Base-by-base conservation (phyloP, 2,329 filamentous ascomycete species). In the Colletotrichum salicis region DNA sequence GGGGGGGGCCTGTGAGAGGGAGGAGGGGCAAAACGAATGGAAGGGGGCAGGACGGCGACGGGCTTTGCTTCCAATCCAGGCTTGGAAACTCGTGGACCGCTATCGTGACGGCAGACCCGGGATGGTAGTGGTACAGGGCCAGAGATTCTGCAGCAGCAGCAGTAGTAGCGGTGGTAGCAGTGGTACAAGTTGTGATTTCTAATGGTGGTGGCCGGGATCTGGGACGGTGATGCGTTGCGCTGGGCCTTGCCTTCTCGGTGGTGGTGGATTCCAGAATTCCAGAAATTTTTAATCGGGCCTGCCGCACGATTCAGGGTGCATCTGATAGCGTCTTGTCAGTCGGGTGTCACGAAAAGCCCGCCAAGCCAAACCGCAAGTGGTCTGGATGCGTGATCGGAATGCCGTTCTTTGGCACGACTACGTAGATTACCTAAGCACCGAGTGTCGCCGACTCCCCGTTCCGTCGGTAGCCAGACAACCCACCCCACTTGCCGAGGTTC, bases 181-280 rank as follows among this genome's bases (percentile, higher is more conserved):
- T 41, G 31, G 52, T 54, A 52, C 52, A 56, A 45, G 8, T 45
- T 64, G 12, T 48, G 65, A 71, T 71, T 71, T 71, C 59, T 71
- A 71, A 71, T 71, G 54, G 22, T 63, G 31, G 15, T 62, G 22
- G 59, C 70, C 48, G 60, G 70, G 65, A 71, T 70, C 67, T 60
- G 58, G 41, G 48, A 54, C 33, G 45, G 19, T 33, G 27, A 13
- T 59, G 35, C 31, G 22, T 22, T 37, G 51, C 45, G 48, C 48
- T 63, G 13, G 4, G 41, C 27, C 27, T 29, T 29, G 31, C 48
- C 55, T 59, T 41, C 41, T 29, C 19, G 13, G 37, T 41, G 41
- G 61, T 71, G 65, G 65, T 71, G 70, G 59, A 60, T 71, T 71
- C 65, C 70, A 71, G 65, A 71, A 64, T 56, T 56, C 51, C 51